Evolutionary conservation across 2,329 filamentous ascomycete genomes (phyloP), one percentile per base, ranked within the genome.

Genomic region (Exserohilum turcica): DNA sequence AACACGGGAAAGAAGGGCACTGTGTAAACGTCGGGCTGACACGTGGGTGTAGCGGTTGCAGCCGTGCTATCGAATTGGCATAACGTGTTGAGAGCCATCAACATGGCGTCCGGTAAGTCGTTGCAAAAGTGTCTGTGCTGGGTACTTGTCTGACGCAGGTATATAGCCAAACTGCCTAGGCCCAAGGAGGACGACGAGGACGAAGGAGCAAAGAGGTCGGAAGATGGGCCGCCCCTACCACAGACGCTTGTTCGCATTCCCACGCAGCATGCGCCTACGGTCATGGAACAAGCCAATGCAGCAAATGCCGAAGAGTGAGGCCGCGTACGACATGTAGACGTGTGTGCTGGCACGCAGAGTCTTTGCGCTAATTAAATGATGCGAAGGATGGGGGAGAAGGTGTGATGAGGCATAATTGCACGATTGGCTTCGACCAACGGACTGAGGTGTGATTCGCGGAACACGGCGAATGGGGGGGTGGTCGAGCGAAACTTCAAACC

Each of bases 21-120:
- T 48, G 40, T 21, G 27, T 48, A 33, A 21, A 49, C 56, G 36
- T 19, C 18, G 21, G 44, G 36, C 59, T 70, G 59, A 71, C 56
- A 48, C 59, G 50, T 71, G 48, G 32, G 42, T 42, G 48, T 48
- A 91, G 90, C 89, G 55, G 91, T 95, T 66, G 90, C 91, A 33
- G 84, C 87, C n/a, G 90, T 95, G 18, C 80, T 95, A 71, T 84
- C 87, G 47, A 95, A 94, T 73, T 95, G 91, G 91, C 88, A 92
- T 74, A 92, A 91, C 65, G 90, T 95, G 60, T 81, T 95, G 55
- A 82, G 88, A 60, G 90, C 90, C 36, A 92, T 95, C 68, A 89
- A 89, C 68, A 92, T 94, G 89, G 91, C 91, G 57, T 92, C 89
- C 55, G 83, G 90, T 92, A 81, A 68, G 85, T 77, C 24, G 6